Percentiles rank a stretch among this genome's conserved stretches.
Conservation (phyloP, 108 stramenopile species). For the Nitzschia sp. region DNA sequence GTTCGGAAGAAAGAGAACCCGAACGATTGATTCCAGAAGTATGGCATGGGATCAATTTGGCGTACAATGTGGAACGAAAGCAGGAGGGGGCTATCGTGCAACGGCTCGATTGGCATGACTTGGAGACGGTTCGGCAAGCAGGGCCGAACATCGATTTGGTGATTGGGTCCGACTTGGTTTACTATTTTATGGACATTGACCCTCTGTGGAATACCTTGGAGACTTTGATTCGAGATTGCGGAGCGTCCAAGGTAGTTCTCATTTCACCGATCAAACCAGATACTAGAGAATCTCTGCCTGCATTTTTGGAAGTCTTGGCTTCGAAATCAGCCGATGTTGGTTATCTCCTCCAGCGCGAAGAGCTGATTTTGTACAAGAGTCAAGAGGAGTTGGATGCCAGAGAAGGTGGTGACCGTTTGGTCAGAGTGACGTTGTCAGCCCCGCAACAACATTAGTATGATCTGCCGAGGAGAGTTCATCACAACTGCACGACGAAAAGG, state of each 20-base stretch:
- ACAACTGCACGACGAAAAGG: too few relatives aligned
- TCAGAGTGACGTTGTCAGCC: not conserved
- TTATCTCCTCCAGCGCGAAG: not conserved
- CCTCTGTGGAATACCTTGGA: slow-evolving; percentile 37
- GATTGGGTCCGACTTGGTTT: slow-evolving; percentile 41
- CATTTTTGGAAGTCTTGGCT: slow-evolving; percentile 25
- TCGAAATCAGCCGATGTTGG: not conserved
- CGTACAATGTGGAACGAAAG: slow-evolving; percentile 26
- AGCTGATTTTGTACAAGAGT: not conserved
- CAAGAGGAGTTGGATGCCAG: not conserved
- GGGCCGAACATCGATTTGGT: slow-evolving; percentile 25
- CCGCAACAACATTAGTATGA: too few relatives aligned
- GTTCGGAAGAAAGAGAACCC: not conserved
- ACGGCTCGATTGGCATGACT: slow-evolving; percentile 47
- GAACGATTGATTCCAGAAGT: slow-evolving; percentile 44
- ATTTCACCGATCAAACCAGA: slow-evolving; percentile 33
- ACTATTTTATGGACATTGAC: slow-evolving; percentile 33
- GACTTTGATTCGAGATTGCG: slow-evolving; percentile 17
- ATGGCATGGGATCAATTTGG: slow-evolving; percentile 40
- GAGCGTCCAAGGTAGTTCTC: slow-evolving; percentile 11
- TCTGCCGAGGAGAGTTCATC: too few relatives aligned
- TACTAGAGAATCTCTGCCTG: slow-evolving; percentile 34
- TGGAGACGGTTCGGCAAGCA: not conserved
- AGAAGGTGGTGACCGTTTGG: not conserved
- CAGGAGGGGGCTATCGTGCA: slow-evolving; percentile 8